Base-by-base conservation (phyloP, 768 basidiomycete species). In the Pluteus cervinus region DNA sequence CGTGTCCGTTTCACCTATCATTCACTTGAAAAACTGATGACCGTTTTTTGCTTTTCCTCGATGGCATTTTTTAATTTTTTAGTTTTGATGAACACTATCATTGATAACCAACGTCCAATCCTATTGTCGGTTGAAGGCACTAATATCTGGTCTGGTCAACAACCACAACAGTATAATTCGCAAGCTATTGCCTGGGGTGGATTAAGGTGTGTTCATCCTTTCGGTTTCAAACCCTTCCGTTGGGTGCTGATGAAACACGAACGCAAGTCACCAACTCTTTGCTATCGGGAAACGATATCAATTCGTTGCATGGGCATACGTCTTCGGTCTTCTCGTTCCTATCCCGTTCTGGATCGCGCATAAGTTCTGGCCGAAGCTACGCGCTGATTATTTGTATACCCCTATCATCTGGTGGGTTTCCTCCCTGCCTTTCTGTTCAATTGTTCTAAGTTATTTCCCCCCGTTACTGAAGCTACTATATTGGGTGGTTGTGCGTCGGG, bases 71-170 rank as follows among this genome's bases (percentile, higher is more conserved):
- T 6, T 29, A 34, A 16, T 30, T 24, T 28, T 17, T 42, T 58
- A 55, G 69, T 78, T 29, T 48, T 81, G 36, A 78, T 79, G 77
- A 77, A 74, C 44, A 65, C 66, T 1, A 73, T 81, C 41, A 65
- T 81, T 49, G 60, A 64, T 35, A 63, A 54, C 25, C 72, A 78
- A 33, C 61, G 65, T 1, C 63, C 66, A 0, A 71, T 75, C 18
- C 53, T 81, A 3, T 55, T 79, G 17, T 70, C 67, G 4, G 66
- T 74, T 1, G 60, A 80, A 46, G 76, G 76, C 21, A 76, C 78
- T 1, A 71, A 73, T 45, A 64, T 74, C 33, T 75, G 64, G 63
- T 62, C 58, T 35, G 71, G 71, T 5, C 67, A 68, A 47, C 68
- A 72, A 36, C 61, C 63, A 5, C 71, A 71, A 49, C 63, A 65